phyloP scores from a whole-genome alignment of 148 eudicot genomes.

The Cornus kousa region DNA sequence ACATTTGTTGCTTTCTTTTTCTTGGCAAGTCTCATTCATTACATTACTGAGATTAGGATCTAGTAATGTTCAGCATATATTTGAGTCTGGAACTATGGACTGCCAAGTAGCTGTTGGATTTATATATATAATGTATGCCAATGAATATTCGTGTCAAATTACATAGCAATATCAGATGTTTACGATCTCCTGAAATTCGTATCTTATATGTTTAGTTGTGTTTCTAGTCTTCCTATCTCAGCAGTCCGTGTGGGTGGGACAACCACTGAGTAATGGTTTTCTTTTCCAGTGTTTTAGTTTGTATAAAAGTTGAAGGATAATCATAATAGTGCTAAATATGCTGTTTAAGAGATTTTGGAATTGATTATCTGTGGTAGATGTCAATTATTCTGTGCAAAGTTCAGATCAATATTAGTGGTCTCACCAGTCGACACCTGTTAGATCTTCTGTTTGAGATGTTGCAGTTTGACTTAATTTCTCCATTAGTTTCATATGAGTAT shows the following conservation, averaged over 20 bases:
- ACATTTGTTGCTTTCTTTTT: neutral
- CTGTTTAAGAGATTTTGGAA: neutral
- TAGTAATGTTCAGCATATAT: neutral
- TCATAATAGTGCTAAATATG: neutral
- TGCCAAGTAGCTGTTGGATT: neutral
- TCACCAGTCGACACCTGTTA: too few species aligned
- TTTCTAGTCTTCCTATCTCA: too few species aligned
- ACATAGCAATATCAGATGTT: neutral
- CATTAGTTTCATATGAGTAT: too few species aligned
- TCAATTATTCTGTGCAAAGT: neutral
- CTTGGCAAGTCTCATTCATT: neutral
- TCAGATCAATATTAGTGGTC: too few species aligned
- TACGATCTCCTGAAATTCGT: too few species aligned
- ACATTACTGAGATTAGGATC: slow-evolving; percentile 1
- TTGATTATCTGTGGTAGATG: neutral
- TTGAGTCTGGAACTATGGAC: neutral
- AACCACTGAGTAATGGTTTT: neutral
- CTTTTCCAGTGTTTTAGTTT: neutral
- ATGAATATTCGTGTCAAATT: neutral
- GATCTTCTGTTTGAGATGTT: too few species aligned
- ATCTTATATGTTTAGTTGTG: too few species aligned
- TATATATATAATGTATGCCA: too few species aligned
- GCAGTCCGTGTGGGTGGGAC: too few species aligned
- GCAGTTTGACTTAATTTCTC: too few species aligned
- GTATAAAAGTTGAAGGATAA: neutral